A percentile compares a stretch with the other conserved stretches of the same genome.
Conservation (phyloP, 2,329 filamentous ascomycete species). For the Nannizzia gypsea region DNA sequence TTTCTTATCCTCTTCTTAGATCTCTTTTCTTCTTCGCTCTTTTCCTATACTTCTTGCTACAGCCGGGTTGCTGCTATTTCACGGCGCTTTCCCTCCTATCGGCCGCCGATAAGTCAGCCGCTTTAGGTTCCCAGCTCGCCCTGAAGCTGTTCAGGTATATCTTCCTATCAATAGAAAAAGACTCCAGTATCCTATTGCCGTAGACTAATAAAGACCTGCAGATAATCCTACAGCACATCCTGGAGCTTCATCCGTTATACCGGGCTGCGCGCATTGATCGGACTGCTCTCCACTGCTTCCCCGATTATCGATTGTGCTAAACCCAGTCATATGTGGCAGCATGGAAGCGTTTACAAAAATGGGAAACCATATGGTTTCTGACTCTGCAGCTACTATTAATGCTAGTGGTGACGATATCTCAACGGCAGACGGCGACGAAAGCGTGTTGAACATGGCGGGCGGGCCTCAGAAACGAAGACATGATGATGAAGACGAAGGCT, state of each 20-base stretch:
- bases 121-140: background rate
- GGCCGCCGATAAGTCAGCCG: background rate
- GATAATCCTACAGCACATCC: background rate
- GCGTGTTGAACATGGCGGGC: slow-evolving; percentile 56
- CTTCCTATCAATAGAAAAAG: background rate
- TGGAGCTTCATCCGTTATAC: background rate
- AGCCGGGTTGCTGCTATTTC: background rate
- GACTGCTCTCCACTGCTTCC: background rate
- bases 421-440: slow-evolving; percentile 65
- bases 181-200: background rate
- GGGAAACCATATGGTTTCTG: slow-evolving; percentile 61
- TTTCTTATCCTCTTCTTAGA: background rate
- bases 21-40: background rate
- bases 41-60: background rate
- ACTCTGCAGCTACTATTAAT: slow-evolving; percentile 66
- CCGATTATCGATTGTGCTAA: background rate
- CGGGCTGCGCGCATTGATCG: background rate
- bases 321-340: slow-evolving; percentile 13
- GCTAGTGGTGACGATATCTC: slow-evolving; percentile 63
- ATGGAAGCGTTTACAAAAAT: slow-evolving; percentile 90
- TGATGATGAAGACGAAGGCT: slow-evolving; percentile 83
- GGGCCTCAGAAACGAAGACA: slow-evolving; percentile 53
- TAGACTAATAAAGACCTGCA: background rate
- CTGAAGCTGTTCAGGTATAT: background rate
- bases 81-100: background rate